A percentile compares a stretch with the other conserved stretches of the same genome.
Conservation (phyloP, 2,329 filamentous ascomycete genomes). For the Cladosporium phlei region DNA sequence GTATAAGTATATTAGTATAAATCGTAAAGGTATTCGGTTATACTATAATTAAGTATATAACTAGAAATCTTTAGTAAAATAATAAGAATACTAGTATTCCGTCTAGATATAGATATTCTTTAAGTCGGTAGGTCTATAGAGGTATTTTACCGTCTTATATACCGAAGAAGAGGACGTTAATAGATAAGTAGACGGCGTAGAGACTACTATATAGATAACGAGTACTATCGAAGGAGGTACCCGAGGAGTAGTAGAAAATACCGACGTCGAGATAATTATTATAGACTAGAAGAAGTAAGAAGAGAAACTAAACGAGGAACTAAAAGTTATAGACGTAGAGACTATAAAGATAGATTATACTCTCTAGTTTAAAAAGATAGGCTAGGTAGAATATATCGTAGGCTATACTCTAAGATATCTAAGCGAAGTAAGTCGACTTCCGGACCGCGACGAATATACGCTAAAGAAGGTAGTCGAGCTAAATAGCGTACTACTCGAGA, state of each 20-base stretch:
- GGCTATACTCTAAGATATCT: not conserved
- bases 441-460: not conserved
- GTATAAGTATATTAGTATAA: not conserved
- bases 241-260: not conserved
- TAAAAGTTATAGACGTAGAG: not conserved
- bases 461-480: not conserved
- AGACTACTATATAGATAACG: too few species aligned
- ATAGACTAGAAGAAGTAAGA: not conserved
- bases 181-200: not conserved
- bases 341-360: not conserved
- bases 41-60: not conserved
- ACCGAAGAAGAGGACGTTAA: not conserved
- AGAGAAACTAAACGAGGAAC: not conserved
- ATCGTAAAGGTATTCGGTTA: not conserved
- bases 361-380: not conserved
- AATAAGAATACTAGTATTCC: slow-evolving; percentile 5
- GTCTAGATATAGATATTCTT: slow-evolving; percentile 17
- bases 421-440: not conserved
- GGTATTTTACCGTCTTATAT: slow-evolving; percentile 13
- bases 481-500: not conserved
- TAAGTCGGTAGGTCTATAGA: too few species aligned
- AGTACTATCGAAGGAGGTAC: too few species aligned
- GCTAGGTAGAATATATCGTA: not conserved
- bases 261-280: not conserved
- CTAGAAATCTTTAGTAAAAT: slow-evolving; percentile 8